A percentile compares a stretch with the other conserved stretches of the same genome.
These are phyloP conservation scores for Pythium phragmitis DNA, from an alignment of 352 stramenopile genomes.

Conservation along the genomic window DNA sequence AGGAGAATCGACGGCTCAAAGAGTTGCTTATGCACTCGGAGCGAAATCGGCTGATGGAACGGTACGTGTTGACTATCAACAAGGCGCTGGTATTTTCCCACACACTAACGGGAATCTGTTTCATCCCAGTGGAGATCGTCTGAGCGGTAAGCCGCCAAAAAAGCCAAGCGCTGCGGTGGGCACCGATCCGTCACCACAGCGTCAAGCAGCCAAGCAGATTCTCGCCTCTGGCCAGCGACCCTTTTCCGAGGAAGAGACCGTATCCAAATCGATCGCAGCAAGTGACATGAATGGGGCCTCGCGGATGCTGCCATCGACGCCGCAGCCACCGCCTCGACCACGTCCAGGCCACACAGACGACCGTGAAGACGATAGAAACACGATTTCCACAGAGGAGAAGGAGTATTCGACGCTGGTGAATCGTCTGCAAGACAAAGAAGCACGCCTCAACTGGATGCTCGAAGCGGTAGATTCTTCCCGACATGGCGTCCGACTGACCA, in stretches of 20 bases:
- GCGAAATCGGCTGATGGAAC: slow-evolving; percentile 41
- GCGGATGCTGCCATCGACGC: not conserved
- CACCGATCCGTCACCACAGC: slow-evolving; percentile 11
- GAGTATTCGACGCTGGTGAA: slow-evolving; percentile 38
- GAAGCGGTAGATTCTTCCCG: slow-evolving; percentile 41
- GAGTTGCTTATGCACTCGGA: slow-evolving; percentile 57
- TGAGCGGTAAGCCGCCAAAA: slow-evolving; percentile 1
- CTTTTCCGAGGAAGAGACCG: slow-evolving; percentile 21
- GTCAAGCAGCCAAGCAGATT: slow-evolving; percentile 19
- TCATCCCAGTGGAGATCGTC: slow-evolving; percentile 3
- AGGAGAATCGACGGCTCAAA: slow-evolving; percentile 65
- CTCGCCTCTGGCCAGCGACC: slow-evolving; percentile 8
- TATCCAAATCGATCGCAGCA: not conserved
- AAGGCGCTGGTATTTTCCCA: not conserved
- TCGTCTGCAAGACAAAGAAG: slow-evolving; percentile 58
- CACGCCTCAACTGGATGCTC: slow-evolving; percentile 67
- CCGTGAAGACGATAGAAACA: slow-evolving; percentile 1
- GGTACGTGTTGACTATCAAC: slow-evolving; percentile 24
- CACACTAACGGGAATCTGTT: not conserved
- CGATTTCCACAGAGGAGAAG: slow-evolving; percentile 4
- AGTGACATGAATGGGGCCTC: not conserved
- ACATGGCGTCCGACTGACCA: not conserved
- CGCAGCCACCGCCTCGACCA: not conserved
- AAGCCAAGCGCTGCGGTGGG: not conserved
- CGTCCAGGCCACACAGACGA: not conserved